These are phyloP conservation scores for Coccomyxa sp. DNA, from an alignment of 139 green algal species.

Conservation along the genomic window DNA sequence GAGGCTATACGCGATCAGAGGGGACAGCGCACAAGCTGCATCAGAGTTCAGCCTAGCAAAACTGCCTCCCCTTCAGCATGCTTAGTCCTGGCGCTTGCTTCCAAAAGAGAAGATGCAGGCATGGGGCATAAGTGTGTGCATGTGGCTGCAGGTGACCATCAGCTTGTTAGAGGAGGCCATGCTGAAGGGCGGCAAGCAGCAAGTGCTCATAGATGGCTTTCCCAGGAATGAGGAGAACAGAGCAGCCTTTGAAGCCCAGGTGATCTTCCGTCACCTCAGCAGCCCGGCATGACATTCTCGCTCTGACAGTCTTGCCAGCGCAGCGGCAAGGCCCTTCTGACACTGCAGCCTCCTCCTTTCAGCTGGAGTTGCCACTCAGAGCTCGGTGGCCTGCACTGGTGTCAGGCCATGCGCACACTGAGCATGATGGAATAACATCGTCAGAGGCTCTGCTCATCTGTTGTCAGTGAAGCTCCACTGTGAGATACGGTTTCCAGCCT, in stretches of 20 bases:
- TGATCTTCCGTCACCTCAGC: too few species aligned
- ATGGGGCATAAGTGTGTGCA: background rate
- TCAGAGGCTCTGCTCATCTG: too few species aligned
- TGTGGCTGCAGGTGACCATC: conserved; percentile 70
- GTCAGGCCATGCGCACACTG: background rate
- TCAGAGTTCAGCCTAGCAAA: background rate
- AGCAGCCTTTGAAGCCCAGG: conserved; percentile 65
- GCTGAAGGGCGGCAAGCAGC: conserved; percentile 50
- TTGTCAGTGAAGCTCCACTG: too few species aligned
- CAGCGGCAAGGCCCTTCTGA: too few species aligned
- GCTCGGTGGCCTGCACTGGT: background rate
- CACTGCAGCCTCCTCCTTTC: too few species aligned
- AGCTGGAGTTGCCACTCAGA: too few species aligned
- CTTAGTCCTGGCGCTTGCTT: background rate
- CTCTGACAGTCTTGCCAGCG: too few species aligned
- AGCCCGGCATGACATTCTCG: too few species aligned
- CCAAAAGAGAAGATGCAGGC: background rate
- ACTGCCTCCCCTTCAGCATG: too few species aligned
- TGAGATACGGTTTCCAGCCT: too few species aligned
- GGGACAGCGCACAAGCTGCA: background rate
- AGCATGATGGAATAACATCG: too few species aligned
- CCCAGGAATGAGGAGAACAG: conserved; percentile 92
- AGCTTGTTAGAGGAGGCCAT: conserved; percentile 85
- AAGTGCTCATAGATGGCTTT: conserved; percentile 94
- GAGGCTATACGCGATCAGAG: too few species aligned